A percentile compares a stretch with the other conserved stretches of the same genome.
phyloP scores from a whole-genome alignment of 257 asterid genomes.

The Euphrasia confusa region DNA sequence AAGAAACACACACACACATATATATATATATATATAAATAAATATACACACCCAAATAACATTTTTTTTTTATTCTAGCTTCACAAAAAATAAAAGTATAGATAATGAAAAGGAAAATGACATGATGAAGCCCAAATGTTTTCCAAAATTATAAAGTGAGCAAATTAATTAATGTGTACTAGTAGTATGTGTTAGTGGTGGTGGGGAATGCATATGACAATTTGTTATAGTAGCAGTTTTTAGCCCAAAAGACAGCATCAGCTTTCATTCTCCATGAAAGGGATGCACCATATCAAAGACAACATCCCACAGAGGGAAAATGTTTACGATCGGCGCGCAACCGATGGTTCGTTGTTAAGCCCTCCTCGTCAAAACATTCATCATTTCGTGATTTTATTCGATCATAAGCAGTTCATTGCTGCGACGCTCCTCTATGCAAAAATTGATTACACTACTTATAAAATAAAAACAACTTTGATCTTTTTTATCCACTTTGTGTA shows the following conservation, averaged over 20 bases:
- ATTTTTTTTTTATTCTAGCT: not conserved
- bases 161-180: conserved; percentile 3
- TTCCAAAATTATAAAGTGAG: conserved; percentile 8
- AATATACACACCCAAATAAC: no score
- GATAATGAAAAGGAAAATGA: not conserved
- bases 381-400: no score
- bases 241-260: conserved; percentile 31
- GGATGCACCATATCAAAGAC: not conserved
- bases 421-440: conserved; percentile 1
- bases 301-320: no score
- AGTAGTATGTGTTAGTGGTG: not conserved
- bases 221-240: not conserved
- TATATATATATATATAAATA: no score
- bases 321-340: no score
- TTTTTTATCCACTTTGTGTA: conserved; percentile 25
- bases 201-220: not conserved
- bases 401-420: no score
- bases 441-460: conserved; percentile 4
- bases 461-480: conserved; percentile 15
- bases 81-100: no score
- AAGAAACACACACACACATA: not conserved
- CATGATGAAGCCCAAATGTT: not conserved
- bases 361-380: no score
- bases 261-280: conserved; percentile 26
- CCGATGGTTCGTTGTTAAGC: no score